Conservation (phyloP, 306 rosid genomes). For the Quercus alba region DNA sequence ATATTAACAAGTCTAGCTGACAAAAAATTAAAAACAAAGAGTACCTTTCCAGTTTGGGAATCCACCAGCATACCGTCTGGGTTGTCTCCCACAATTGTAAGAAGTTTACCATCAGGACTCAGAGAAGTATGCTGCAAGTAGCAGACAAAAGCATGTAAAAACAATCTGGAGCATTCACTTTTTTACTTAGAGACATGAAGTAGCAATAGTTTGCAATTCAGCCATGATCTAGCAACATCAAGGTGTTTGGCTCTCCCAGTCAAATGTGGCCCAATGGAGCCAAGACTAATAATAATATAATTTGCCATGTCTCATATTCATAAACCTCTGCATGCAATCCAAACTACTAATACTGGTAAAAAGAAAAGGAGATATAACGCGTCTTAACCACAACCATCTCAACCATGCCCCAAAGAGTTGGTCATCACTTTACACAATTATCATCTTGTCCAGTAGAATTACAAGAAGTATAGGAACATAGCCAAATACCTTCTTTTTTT, state of each 20-base stretch:
- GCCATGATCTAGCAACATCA: not conserved
- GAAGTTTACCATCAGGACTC: slow-evolving; percentile 75
- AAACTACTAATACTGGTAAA: not conserved
- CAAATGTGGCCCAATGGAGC: not conserved
- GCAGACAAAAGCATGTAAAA: not conserved
- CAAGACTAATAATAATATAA: not conserved
- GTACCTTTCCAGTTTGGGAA: slow-evolving; percentile 92
- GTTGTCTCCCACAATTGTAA: slow-evolving; percentile 78
- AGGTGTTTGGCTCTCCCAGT: not conserved
- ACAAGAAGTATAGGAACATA: not conserved
- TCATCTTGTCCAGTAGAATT: not conserved
- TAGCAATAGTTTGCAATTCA: not conserved
- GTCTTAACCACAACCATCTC: not conserved
- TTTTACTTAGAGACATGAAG: not conserved
- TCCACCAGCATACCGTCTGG: slow-evolving; percentile 77
- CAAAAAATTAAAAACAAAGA: not conserved
- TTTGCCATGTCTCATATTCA: not conserved
- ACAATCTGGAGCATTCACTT: not conserved
- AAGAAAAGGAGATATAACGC: not conserved
- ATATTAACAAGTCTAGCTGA: not conserved
- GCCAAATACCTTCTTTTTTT: not conserved
- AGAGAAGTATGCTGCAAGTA: slow-evolving; percentile 73
- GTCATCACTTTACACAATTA: not conserved
- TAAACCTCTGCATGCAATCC: not conserved
- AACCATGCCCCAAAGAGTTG: not conserved